Evolutionary conservation across 345 rosid species (phyloP).

Genomic region (Syzygium aqueum): DNA sequence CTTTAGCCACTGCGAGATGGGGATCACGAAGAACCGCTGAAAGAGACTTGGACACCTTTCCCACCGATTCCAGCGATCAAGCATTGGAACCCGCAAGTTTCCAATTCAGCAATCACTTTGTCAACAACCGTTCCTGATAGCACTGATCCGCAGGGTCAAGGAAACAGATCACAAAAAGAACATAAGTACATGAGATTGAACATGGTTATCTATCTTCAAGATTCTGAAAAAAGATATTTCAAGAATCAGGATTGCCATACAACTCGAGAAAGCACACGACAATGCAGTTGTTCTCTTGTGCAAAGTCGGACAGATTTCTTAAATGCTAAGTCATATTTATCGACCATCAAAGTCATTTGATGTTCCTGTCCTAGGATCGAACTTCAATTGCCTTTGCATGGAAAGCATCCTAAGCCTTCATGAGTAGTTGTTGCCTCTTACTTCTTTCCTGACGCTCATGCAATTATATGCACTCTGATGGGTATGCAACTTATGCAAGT

Average conservation of each 20-base stretch:
- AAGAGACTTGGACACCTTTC: slow-evolving; percentile 57
- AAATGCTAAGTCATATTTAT: neutral
- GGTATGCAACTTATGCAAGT: neutral
- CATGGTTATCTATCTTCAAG: neutral
- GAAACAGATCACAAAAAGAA: neutral
- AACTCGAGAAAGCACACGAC: neutral
- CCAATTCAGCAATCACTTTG: slow-evolving; percentile 59
- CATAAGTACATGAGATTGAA: neutral
- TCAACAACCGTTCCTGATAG: slow-evolving; percentile 45
- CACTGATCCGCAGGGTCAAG: slow-evolving; percentile 43
- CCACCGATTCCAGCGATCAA: slow-evolving; percentile 73
- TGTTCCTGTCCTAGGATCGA: neutral
- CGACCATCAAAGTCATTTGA: neutral
- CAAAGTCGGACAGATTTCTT: neutral
- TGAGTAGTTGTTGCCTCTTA: neutral
- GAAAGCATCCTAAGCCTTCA: neutral
- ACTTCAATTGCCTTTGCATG: neutral
- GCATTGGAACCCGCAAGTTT: slow-evolving; percentile 78
- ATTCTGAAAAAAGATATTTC: neutral
- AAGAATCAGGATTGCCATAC: neutral
- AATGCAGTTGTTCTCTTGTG: neutral
- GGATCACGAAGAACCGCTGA: slow-evolving; percentile 23
- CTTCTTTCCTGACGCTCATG: neutral
- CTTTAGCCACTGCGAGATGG: neutral
- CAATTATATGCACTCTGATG: neutral